Percentiles rank a stretch among this genome's conserved stretches.
phyloP scores from a whole-genome alignment of 2,329 filamentous ascomycete species.

The Pseudofabraea citricarpa region DNA sequence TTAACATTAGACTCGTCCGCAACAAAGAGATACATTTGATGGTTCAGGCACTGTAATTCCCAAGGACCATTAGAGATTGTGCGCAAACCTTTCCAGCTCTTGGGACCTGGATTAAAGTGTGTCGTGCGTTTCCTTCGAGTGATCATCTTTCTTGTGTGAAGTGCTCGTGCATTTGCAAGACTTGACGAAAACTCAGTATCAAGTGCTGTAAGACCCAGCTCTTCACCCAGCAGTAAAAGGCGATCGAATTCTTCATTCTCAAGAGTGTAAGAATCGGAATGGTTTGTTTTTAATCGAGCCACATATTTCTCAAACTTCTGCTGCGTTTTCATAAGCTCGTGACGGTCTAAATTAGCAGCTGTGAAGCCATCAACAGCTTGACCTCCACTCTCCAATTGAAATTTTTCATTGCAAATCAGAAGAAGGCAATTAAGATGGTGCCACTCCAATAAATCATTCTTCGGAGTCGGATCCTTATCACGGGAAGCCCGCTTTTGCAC shows the following conservation, averaged over 20 bases:
- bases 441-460: conserved; percentile 15
- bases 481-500: conserved; percentile 10
- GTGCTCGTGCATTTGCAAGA: conserved; percentile 7
- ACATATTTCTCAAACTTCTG: conserved; percentile 14
- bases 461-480: conserved; percentile 14
- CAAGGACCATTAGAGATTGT: conserved; percentile 12
- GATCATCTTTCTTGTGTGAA: conserved; percentile 9
- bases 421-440: conserved; percentile 13
- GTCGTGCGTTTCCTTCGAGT: conserved; percentile 8
- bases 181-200: conserved; percentile 5
- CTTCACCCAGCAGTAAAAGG: conserved; percentile 10
- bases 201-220: conserved; percentile 8
- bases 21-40: conserved; percentile 9
- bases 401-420: conserved; percentile 6
- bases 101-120: conserved; percentile 12
- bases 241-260: conserved; percentile 13
- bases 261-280: conserved; percentile 9
- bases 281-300: conserved; percentile 9
- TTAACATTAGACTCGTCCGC: conserved; percentile 10
- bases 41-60: conserved; percentile 15
- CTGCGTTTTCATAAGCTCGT: conserved; percentile 9
- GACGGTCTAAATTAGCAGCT: conserved; percentile 5
- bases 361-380: conserved; percentile 5
- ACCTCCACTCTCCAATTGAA: not conserved
- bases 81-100: conserved; percentile 7